Base-by-base conservation (phyloP, 2,329 filamentous ascomycete genomes). In the Trichoderma endophyticum region DNA sequence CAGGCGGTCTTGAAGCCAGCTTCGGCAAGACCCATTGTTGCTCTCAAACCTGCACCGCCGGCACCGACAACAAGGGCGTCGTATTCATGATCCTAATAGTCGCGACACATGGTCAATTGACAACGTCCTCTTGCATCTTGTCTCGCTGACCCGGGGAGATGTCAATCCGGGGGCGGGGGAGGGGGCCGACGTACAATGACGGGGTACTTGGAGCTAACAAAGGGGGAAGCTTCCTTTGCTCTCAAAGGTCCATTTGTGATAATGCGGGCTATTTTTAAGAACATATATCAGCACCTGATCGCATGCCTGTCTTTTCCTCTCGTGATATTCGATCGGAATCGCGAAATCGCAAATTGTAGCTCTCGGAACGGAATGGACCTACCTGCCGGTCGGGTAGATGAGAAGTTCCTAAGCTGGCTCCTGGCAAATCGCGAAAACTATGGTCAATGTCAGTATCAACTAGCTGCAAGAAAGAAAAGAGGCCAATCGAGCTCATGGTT, bases 51-150 rank as follows among this genome's bases (percentile, higher is more conserved):
- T 73, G 93, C 87, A 78, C 93, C 93, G 81, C 93, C 93, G 74
- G 93, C 93, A 78, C 93, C 93, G 76, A 96, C 94, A 73, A 99
- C 96, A 78, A 99, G 88, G 74, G 95, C 95, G 92, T 98, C 96
- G 85, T 98, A 98, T 85, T 98, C 94, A 85, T 99, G 96, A 83
- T 98, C 96, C 90, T 94, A 74, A 64, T 18, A 28, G 39, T 89
- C 68, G 63, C 12, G 39, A 60, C 34, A 72, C 68, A 74, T 71
- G 61, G 76, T 79, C 75, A 76, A 75, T 76, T 74, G 74, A 75
- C n/a, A 63, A 21, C 26, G 97, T 94, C 89, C 14, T 48, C 93
- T 73, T 90, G 70, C 57, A 75, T n/a, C 56, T 54, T 26, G n/a
- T 24, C 24, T 30, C 12, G 57, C 51, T 39, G 28, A 24, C 57